Percentiles rank a stretch among this genome's conserved stretches.
These are phyloP conservation scores for Climacium dendroides DNA, from an alignment of 225 moss, liverwort and hornwort species.

Conservation along the genomic window DNA sequence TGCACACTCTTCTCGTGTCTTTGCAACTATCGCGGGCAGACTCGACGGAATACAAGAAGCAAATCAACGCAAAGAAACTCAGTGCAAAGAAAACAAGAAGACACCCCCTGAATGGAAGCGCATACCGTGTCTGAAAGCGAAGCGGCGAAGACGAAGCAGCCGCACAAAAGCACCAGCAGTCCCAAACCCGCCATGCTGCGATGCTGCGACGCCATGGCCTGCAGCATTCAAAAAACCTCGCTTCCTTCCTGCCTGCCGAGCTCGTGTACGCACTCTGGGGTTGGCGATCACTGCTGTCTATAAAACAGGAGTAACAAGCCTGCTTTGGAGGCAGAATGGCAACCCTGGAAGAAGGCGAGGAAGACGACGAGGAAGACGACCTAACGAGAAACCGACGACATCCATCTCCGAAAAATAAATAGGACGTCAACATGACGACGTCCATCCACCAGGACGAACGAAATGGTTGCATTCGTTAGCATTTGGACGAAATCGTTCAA, in stretches of 20 bases:
- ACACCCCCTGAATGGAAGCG: too few relatives aligned
- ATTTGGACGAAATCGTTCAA: not conserved
- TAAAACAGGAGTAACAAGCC: too few relatives aligned
- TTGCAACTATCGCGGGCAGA: not conserved
- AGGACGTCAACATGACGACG: not conserved
- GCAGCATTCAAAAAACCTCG: not conserved
- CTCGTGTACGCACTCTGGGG: not conserved
- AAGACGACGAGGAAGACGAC: not conserved
- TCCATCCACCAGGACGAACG: not conserved
- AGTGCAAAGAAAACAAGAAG: not conserved
- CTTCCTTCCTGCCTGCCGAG: not conserved
- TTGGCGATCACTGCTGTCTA: not conserved
- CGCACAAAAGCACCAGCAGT: constrained; percentile 9
- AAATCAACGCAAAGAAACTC: too few relatives aligned
- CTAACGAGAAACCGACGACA: not conserved
- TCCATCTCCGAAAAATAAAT: not conserved
- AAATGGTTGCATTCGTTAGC: not conserved
- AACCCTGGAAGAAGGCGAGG: too few relatives aligned
- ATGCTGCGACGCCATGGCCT: constrained; percentile 12
- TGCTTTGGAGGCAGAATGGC: not conserved
- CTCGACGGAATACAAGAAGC: not conserved
- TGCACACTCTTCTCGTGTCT: not conserved
- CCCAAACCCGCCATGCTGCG: not conserved
- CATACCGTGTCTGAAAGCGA: constrained; percentile 31
- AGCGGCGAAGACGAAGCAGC: constrained; percentile 21